phyloP scores from a whole-genome alignment of 371 early-diverging fungal genomes.

The Gilbertella persicaria region DNA sequence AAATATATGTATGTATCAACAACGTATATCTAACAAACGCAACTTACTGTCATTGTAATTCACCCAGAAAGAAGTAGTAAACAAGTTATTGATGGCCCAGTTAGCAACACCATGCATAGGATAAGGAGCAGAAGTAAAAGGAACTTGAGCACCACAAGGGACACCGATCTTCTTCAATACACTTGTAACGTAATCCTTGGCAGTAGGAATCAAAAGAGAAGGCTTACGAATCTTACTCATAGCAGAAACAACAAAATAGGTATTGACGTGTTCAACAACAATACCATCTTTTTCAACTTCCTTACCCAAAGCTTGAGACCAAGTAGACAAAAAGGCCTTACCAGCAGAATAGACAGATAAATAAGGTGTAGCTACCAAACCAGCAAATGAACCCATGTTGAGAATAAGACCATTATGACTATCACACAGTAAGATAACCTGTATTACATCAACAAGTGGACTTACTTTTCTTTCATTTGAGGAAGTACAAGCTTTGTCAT shows the following conservation, averaged over 20 bases:
- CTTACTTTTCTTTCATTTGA: slow-evolving; percentile 65
- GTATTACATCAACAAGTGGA: slow-evolving; percentile 4
- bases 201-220: slow-evolving; percentile 76
- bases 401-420: slow-evolving; percentile 86
- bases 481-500: slow-evolving; percentile 86
- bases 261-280: slow-evolving; percentile 87
- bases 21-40: background rate
- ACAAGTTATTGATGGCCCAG: slow-evolving; percentile 73
- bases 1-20: background rate
- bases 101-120: slow-evolving; percentile 79
- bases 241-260: slow-evolving; percentile 89
- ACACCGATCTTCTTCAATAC: slow-evolving; percentile 80
- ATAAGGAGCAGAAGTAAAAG: slow-evolving; percentile 79
- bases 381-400: slow-evolving; percentile 94
- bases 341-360: slow-evolving; percentile 93
- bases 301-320: slow-evolving; percentile 86
- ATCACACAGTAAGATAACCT: slow-evolving; percentile 6
- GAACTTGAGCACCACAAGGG: slow-evolving; percentile 69
- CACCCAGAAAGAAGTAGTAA: slow-evolving; percentile 64
- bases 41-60: slow-evolving; percentile 60
- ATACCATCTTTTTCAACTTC: slow-evolving; percentile 80
- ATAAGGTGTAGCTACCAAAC: slow-evolving; percentile 85
- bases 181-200: slow-evolving; percentile 76
- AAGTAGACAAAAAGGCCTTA: slow-evolving; percentile 91
- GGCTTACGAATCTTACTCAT: slow-evolving; percentile 93